Conservation (phyloP, 2,329 filamentous ascomycete genomes). For the Penicillium sp. region DNA sequence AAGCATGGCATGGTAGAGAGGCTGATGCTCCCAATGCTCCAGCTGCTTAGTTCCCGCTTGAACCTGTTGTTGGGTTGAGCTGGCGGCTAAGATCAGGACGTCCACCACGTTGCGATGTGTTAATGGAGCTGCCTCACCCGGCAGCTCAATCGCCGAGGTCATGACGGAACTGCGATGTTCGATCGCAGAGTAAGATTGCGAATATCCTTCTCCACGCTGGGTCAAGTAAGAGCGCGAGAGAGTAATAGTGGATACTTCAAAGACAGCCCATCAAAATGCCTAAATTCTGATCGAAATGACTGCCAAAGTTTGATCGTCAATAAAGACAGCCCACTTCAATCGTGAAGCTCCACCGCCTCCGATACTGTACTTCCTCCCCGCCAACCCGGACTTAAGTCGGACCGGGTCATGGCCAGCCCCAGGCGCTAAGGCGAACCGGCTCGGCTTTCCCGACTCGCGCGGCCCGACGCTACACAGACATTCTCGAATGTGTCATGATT, state of each 20-base stretch:
- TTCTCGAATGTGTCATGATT: too few relatives aligned
- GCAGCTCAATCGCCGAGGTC: slow-evolving; percentile 69
- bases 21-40: slow-evolving; percentile 62
- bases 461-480: too few relatives aligned
- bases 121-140: slow-evolving; percentile 72
- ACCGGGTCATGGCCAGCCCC: slow-evolving; percentile 22
- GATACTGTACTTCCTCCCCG: slow-evolving; percentile 14
- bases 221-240: not conserved
- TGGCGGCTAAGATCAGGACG: slow-evolving; percentile 58
- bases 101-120: slow-evolving; percentile 58
- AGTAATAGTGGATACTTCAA: not conserved
- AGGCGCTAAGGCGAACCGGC: slow-evolving; percentile 24
- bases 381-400: slow-evolving; percentile 16
- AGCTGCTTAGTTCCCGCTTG: slow-evolving; percentile 63
- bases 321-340: slow-evolving; percentile 1
- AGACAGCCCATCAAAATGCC: not conserved
- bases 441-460: slow-evolving; percentile 8
- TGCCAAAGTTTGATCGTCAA: not conserved
- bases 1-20: slow-evolving; percentile 61
- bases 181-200: not conserved
- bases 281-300: not conserved
- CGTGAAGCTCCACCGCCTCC: slow-evolving; percentile 5
- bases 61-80: slow-evolving; percentile 59
- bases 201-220: not conserved
- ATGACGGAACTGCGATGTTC: slow-evolving; percentile 40